phyloP scores from a whole-genome alignment of 2,329 filamentous ascomycete genomes.

The Gnomoniopsis smithogilvyi region DNA sequence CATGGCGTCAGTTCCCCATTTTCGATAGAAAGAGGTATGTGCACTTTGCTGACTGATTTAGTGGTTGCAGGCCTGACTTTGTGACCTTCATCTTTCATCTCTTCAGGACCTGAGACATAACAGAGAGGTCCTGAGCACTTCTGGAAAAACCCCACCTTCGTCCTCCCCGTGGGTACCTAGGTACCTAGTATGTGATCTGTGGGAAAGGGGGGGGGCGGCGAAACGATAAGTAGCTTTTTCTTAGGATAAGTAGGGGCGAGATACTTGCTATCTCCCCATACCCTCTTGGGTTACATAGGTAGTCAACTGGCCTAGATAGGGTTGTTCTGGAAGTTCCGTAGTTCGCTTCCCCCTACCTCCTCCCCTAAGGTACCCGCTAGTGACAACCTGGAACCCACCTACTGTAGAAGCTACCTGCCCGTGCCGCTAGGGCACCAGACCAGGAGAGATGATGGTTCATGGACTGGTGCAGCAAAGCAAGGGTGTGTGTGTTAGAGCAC shows the following conservation, averaged over 20 bases:
- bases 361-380: background rate
- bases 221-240: background rate
- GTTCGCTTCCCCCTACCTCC: background rate
- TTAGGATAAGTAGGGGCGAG: background rate
- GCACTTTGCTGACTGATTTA: no score
- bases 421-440: background rate
- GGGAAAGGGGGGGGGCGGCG: background rate
- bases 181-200: no score
- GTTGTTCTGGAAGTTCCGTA: background rate
- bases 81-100: background rate
- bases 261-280: conserved; percentile 1
- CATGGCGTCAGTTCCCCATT: no score
- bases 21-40: no score
- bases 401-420: background rate
- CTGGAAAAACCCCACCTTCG: background rate
- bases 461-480: no score
- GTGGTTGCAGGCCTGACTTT: no score
- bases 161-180: no score
- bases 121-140: background rate
- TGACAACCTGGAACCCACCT: background rate
- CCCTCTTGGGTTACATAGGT: background rate
- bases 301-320: background rate
- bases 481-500: no score
- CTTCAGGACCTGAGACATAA: background rate
- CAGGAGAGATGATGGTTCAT: no score